Conservation (phyloP, 2,329 filamentous ascomycete genomes). For the Trichoderma koningiopsis region DNA sequence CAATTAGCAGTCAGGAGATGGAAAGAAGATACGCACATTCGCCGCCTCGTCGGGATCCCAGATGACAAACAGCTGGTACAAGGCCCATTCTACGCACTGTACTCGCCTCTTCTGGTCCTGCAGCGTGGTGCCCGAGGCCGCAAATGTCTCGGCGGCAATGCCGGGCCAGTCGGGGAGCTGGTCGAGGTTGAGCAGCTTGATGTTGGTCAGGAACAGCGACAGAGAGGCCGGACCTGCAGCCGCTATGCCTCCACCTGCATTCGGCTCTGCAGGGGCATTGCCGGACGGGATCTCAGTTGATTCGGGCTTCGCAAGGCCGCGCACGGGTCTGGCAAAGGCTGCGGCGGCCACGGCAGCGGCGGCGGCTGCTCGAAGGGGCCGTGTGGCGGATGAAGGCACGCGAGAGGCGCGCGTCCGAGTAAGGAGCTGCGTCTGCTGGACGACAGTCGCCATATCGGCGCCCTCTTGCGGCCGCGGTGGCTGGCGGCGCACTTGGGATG, state of each 20-base stretch:
- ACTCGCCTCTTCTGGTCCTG: constrained; percentile 82
- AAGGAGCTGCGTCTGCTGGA: constrained; percentile 26
- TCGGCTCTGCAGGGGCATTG: constrained; percentile 13
- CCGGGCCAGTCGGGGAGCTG: constrained; percentile 75
- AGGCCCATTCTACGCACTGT: constrained; percentile 81
- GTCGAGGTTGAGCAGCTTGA: constrained; percentile 82
- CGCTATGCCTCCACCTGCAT: background rate
- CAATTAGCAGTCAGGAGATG: background rate
- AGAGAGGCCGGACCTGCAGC: constrained; percentile 32
- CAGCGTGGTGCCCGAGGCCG: constrained; percentile 58
- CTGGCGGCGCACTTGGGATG: constrained; percentile 2
- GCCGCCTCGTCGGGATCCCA: constrained; percentile 79
- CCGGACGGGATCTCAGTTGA: constrained; percentile 2
- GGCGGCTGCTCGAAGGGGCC: constrained; percentile 13
- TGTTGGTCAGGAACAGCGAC: constrained; percentile 71
- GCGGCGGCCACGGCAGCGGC: constrained; percentile 20
- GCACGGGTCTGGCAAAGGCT: constrained; percentile 13
- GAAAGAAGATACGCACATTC: constrained; percentile 55
- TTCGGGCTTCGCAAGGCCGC: constrained; percentile 9
- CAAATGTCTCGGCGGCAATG: constrained; percentile 71
- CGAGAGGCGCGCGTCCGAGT: constrained; percentile 27
- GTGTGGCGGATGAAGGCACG: constrained; percentile 20
- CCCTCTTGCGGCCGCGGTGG: constrained; percentile 20
- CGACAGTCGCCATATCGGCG: constrained; percentile 26
- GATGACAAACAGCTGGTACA: constrained; percentile 83